Percentiles rank a stretch among this genome's conserved stretches.
phyloP scores from a whole-genome alignment of 768 basidiomycete species.

The Russula emetica region DNA sequence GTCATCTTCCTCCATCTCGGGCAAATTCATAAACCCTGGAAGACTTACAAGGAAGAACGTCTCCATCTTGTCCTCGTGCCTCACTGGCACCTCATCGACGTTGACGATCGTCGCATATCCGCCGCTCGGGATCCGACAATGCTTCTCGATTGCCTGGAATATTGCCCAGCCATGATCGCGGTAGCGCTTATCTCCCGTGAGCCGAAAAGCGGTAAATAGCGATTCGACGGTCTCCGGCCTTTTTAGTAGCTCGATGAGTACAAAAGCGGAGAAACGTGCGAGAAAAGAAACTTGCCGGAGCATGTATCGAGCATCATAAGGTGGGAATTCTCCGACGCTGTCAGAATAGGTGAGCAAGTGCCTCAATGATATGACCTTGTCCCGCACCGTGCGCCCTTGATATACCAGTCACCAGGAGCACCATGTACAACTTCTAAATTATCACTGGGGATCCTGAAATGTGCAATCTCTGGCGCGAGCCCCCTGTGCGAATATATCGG shows the following conservation, averaged over 20 bases:
- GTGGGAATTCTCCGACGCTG: conserved; percentile 32
- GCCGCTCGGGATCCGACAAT: conserved; percentile 71
- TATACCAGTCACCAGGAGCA: conserved; percentile 78
- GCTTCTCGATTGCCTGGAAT: conserved; percentile 82
- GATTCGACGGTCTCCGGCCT: conserved; percentile 95
- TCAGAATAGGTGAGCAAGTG: not conserved
- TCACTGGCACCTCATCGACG: conserved; percentile 69
- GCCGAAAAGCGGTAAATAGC: conserved; percentile 85
- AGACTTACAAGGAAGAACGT: conserved; percentile 80
- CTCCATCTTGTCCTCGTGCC: conserved; percentile 88
- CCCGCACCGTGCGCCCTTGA: conserved; percentile 70
- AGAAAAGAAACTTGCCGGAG: conserved; percentile 50
- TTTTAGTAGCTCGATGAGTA: not conserved
- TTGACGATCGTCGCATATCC: conserved; percentile 83
- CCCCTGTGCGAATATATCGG: conserved; percentile 46
- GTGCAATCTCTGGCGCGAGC: conserved; percentile 83
- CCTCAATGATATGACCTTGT: not conserved
- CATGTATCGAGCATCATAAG: conserved; percentile 90
- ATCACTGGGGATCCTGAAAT: conserved; percentile 69
- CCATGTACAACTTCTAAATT: conserved; percentile 43
- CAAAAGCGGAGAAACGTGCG: not conserved
- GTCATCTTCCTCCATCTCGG: not conserved
- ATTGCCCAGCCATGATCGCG: conserved; percentile 84
- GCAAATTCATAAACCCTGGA: not conserved
- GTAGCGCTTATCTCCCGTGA: conserved; percentile 79